Base-by-base conservation (phyloP, 2,329 filamentous ascomycete genomes). In the Trichophyton mentagrophytes region DNA sequence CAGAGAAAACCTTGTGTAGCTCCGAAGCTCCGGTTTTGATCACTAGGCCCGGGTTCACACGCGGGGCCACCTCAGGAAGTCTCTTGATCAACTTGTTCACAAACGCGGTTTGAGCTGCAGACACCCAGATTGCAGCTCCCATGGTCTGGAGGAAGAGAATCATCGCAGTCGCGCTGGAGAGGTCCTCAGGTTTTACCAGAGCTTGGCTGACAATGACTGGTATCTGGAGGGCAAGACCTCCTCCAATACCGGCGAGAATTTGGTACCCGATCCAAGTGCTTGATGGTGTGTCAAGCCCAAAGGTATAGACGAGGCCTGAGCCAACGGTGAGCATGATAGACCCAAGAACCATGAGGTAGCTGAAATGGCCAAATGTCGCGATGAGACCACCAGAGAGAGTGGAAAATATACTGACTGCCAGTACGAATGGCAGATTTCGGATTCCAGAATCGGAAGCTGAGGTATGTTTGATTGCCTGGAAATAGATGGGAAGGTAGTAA, bases 21-120 rank as follows among this genome's bases (percentile, higher is more conserved):
- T 83, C 79, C 0, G 86, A 89, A 0, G 81, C 80, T 42, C 81
- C 81, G 3, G 75, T 74, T 1, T 66, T 66, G 13, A 78, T 67
- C 2, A 81, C 76, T n/a, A 76, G 63, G 11, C 59, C 63, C 0
- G 78, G 70, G 60, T 78, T 67, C 5, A 80, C 67, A 36, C 72
- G 73, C 0, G 78, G 77, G 1, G 70, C 64, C 8, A 55, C 47
- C 4, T 49, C 44, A 17, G 61, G 53, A 8, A 67, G 47, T 27
- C 25, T 57, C 3, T 46, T 9, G 9, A 63, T 44, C 9, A 68
- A 46, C 27, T 61, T 60, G 30, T 66, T 66, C 15, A 60, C 60
- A 58, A 67, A 66, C 3, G 65, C 60, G 42, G 64, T 65, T 42
- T 68, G 64, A 2, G 56, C 67, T 38, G 66, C 62, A n/a, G 64